Evolutionary conservation across 164 flowering plant genomes (phyloP).

Genomic region (Chloranthus sessilifolius): DNA sequence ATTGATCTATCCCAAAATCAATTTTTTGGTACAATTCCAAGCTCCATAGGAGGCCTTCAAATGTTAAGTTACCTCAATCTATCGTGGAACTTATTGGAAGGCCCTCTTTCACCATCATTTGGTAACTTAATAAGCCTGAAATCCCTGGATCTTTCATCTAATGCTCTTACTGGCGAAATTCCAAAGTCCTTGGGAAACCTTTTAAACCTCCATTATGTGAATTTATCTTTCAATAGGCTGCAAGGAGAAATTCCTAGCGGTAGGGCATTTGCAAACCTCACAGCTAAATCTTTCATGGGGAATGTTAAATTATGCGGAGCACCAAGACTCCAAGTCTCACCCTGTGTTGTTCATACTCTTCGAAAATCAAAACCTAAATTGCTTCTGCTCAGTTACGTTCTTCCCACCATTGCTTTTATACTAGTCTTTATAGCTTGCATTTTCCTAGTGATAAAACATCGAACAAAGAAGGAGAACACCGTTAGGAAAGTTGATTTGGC

Average conservation of each 20-base stretch:
- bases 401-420: neutral
- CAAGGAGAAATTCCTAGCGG: conserved; percentile 17
- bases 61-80: conserved; percentile 16
- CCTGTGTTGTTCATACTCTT: neutral
- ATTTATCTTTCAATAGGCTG: conserved; percentile 16
- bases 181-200: conserved; percentile 3
- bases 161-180: conserved; percentile 5
- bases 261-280: conserved; percentile 8
- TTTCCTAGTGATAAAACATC: neutral
- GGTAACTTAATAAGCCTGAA: conserved; percentile 8
- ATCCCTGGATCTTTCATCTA: conserved; percentile 7
- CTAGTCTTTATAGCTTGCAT: neutral
- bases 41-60: conserved; percentile 13
- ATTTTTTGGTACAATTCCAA: conserved; percentile 25
- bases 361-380: conserved; percentile 18
- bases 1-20: conserved; percentile 21
- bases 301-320: conserved; percentile 1
- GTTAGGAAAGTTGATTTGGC: neutral
- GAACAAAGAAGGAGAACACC: neutral
- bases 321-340: neutral
- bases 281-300: conserved; percentile 1
- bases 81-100: conserved; percentile 23
- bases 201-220: neutral
- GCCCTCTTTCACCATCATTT: conserved; percentile 15
- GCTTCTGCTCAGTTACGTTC: neutral